Evolutionary conservation across 2,329 filamentous ascomycete genomes (phyloP).

Genomic region (Cladophialophora psammophila): DNA sequence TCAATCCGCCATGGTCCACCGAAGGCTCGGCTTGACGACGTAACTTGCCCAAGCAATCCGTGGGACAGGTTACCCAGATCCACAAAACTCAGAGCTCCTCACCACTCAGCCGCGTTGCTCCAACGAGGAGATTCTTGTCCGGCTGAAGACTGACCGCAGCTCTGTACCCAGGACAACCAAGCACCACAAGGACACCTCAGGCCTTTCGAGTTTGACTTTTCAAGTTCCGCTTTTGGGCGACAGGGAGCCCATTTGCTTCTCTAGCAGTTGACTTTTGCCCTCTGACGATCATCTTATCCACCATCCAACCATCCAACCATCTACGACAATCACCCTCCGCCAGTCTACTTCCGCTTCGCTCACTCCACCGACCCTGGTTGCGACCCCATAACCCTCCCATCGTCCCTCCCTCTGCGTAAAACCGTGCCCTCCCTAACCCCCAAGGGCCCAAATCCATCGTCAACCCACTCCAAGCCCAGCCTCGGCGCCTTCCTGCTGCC

Average conservation of each 20-base stretch:
- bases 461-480: slow-evolving; percentile 16
- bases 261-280: slow-evolving; percentile 22
- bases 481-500: slow-evolving; percentile 14
- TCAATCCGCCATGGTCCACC: slow-evolving; percentile 25
- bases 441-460: slow-evolving; percentile 19
- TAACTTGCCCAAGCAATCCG: slow-evolving; percentile 21
- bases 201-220: slow-evolving; percentile 1
- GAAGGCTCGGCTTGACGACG: slow-evolving; percentile 11
- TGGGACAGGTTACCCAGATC: slow-evolving; percentile 14
- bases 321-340: slow-evolving; percentile 2
- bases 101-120: slow-evolving; percentile 17
- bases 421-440: not conserved
- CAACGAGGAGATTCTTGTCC: not conserved
- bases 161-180: not conserved
- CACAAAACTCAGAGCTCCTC: slow-evolving; percentile 5
- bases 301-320: slow-evolving; percentile 11
- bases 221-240: slow-evolving; percentile 12
- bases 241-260: slow-evolving; percentile 16
- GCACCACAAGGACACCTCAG: slow-evolving; percentile 5
- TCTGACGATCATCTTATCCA: slow-evolving; percentile 27
- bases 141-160: slow-evolving; percentile 1
- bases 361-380: slow-evolving; percentile 7
- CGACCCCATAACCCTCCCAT: slow-evolving; percentile 12
- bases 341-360: slow-evolving; percentile 12
- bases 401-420: slow-evolving; percentile 6